Evolutionary conservation across 371 early-diverging fungal species (phyloP).

Genomic region (Mortierella sp.): DNA sequence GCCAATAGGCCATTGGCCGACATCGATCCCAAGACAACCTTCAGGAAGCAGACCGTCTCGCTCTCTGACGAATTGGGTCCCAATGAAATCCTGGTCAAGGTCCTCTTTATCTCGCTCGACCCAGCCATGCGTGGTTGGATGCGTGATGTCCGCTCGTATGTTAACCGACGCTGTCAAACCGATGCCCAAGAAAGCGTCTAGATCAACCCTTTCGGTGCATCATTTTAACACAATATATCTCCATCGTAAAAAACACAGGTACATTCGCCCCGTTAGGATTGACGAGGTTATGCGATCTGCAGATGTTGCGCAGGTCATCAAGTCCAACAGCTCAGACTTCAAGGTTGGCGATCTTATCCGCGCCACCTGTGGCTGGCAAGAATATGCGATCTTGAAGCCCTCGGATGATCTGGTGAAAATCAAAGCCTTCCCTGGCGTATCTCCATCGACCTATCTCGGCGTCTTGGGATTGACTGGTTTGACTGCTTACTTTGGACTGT

Average conservation of each 20-base stretch:
- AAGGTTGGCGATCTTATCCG: slow-evolving; percentile 61
- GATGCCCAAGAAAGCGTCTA: slow-evolving; percentile 1
- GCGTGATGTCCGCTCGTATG: slow-evolving; percentile 56
- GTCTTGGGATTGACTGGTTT: slow-evolving; percentile 70
- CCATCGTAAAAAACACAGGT: slow-evolving; percentile 24
- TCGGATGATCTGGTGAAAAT: slow-evolving; percentile 50
- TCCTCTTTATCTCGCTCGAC: slow-evolving; percentile 64
- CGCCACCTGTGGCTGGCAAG: slow-evolving; percentile 60
- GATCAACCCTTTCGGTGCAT: not conserved
- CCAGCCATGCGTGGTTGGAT: slow-evolving; percentile 63
- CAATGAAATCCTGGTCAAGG: slow-evolving; percentile 61
- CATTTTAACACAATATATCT: too few species aligned
- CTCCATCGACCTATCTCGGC: slow-evolving; percentile 59
- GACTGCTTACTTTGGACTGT: slow-evolving; percentile 76
- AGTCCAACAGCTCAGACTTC: slow-evolving; percentile 56
- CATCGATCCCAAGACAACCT: slow-evolving; percentile 50
- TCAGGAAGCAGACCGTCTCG: slow-evolving; percentile 37
- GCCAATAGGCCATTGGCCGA: slow-evolving; percentile 47
- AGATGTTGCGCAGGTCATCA: slow-evolving; percentile 63
- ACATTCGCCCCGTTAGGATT: slow-evolving; percentile 60
- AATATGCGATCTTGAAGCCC: slow-evolving; percentile 58
- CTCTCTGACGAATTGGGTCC: slow-evolving; percentile 53
- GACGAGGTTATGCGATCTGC: slow-evolving; percentile 64
- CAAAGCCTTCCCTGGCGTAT: slow-evolving; percentile 47
- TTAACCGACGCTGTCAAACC: not conserved